Percentiles rank a stretch among this genome's conserved stretches.
Conservation (phyloP, 495 filamentous ascomycete species). For the Clohesyomyces aquaticus region DNA sequence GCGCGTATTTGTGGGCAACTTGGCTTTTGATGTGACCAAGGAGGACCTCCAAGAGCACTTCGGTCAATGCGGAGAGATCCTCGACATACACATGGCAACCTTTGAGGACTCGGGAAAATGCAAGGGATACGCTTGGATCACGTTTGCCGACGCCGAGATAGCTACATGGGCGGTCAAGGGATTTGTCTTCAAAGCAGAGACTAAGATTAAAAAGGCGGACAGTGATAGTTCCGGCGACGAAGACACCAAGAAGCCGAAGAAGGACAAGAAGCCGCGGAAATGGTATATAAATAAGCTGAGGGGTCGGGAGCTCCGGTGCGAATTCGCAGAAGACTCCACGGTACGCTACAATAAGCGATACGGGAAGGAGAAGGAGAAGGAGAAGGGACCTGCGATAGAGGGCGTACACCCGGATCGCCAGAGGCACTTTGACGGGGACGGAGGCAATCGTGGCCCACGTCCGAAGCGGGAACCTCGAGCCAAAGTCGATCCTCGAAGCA, state of each 20-base stretch:
- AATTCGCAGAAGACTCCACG: conserved; percentile 88
- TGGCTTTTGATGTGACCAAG: conserved; percentile 81
- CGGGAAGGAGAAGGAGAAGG: conserved; percentile 66
- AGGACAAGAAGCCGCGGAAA: conserved; percentile 66
- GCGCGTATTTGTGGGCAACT: conserved; percentile 90
- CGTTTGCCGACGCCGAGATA: conserved; percentile 76
- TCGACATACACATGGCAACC: conserved; percentile 81
- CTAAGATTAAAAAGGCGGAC: conserved; percentile 45
- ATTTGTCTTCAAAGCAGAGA: conserved; percentile 57
- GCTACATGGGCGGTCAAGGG: conserved; percentile 81
- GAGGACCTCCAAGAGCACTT: conserved; percentile 81
- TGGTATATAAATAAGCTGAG: conserved; percentile 81
- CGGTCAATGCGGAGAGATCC: conserved; percentile 75
- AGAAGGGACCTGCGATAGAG: conserved; percentile 33
- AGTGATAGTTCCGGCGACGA: conserved; percentile 46
- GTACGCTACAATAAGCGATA: conserved; percentile 90
- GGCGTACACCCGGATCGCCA: conserved; percentile 24
- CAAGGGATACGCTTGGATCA: conserved; percentile 95
- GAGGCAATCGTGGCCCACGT: conserved; percentile 8
- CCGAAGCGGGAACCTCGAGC: conserved; percentile 17
- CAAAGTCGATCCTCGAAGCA: conserved; percentile 44
- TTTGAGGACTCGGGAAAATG: conserved; percentile 98
- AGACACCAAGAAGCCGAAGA: conserved; percentile 44
- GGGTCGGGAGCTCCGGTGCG: conserved; percentile 79
- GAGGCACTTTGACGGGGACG: conserved; percentile 14